A percentile compares a stretch with the other conserved stretches of the same genome.
These are phyloP conservation scores for Pseudoperonospora humuli DNA, from an alignment of 352 stramenopile genomes.

Conservation along the genomic window DNA sequence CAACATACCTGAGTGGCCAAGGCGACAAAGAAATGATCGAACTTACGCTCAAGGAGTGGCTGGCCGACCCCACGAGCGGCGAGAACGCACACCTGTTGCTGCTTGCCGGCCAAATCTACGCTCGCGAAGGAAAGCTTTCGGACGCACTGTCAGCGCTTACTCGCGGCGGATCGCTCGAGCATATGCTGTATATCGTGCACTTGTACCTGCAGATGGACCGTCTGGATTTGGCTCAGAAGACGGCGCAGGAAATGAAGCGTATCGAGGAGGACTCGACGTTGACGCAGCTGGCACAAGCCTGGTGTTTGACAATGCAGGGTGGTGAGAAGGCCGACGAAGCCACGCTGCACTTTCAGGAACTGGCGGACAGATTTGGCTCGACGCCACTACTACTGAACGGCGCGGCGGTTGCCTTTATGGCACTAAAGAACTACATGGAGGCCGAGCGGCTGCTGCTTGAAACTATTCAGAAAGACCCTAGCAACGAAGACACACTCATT, in stretches of 20 bases:
- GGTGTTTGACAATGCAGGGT: conserved; percentile 79
- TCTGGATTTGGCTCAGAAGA: conserved; percentile 86
- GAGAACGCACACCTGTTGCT: conserved; percentile 91
- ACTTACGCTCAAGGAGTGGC: conserved; percentile 86
- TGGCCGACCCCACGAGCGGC: conserved; percentile 64
- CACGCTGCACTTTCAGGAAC: conserved; percentile 88
- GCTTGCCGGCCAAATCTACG: conserved; percentile 91
- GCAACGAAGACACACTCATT: conserved; percentile 89
- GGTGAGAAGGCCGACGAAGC: conserved; percentile 85
- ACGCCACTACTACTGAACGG: conserved; percentile 90
- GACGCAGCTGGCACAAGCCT: conserved; percentile 90
- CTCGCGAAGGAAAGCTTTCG: conserved; percentile 87
- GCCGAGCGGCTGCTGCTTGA: conserved; percentile 87
- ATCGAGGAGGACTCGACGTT: conserved; percentile 95
- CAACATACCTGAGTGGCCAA: conserved; percentile 69
- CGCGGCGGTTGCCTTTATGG: conserved; percentile 87
- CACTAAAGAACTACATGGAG: conserved; percentile 84
- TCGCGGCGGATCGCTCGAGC: conserved; percentile 88
- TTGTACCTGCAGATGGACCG: conserved; percentile 92
- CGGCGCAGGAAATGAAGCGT: conserved; percentile 84
- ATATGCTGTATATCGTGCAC: conserved; percentile 83
- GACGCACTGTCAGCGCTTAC: conserved; percentile 91
- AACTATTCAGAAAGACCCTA: conserved; percentile 72
- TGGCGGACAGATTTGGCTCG: conserved; percentile 91
- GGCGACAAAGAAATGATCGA: conserved; percentile 84